Base-by-base conservation (phyloP, 805 yeast genomes). In the Yarrowia porcina region DNA sequence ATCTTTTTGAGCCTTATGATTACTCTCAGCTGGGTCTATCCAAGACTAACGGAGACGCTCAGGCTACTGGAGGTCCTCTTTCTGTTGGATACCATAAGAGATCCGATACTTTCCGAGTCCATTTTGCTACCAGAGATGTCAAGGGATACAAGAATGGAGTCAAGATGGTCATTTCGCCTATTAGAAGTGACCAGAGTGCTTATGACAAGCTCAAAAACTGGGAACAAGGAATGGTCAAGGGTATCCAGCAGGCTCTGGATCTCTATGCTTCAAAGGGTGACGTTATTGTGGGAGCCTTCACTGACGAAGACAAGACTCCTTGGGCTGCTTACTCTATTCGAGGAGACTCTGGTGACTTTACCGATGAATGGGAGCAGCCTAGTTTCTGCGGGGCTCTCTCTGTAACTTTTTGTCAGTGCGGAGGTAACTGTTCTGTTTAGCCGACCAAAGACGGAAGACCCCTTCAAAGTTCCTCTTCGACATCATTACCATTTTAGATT, bases 341-440 rank as follows among this genome's bases (percentile, higher is more conserved):
- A 5, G 38, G 39, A n/a, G 56, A 49, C 20, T 15, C 38, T 32
- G 56, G 56, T 2, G 30, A 49, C 39, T 49, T 49, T 10, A 49
- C 56, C 10, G 39, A 49, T n/a, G 56, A 10, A 11, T 49, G 56
- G 56, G 56, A 49, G n/a, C 56, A 49, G 56, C 56, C 56, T 5
- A 32, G 39, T 15, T 49, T 4, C 30, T 49, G 56, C 28, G 56
- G 56, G n/a, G 27, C 56, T 32, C 39, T 49, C 21, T 32, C 39
- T 4, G 39, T 49, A 2, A 32, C 56, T 20, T 49, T 49, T 12
- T 49, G 56, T 27, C 56, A 49, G 20, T 49, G 56, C 28, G 56
- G 56, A 21, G 56, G 56, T 4, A 49, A 49, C 39, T 49, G 56
- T 18, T n/a, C 28, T 6, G 12, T 21, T 4, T 49, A n/a, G n/a